Percentiles rank a stretch among this genome's conserved stretches.
phyloP scores from a whole-genome alignment of 2,329 filamentous ascomycete species.

The Ceratocystis colombiana region DNA sequence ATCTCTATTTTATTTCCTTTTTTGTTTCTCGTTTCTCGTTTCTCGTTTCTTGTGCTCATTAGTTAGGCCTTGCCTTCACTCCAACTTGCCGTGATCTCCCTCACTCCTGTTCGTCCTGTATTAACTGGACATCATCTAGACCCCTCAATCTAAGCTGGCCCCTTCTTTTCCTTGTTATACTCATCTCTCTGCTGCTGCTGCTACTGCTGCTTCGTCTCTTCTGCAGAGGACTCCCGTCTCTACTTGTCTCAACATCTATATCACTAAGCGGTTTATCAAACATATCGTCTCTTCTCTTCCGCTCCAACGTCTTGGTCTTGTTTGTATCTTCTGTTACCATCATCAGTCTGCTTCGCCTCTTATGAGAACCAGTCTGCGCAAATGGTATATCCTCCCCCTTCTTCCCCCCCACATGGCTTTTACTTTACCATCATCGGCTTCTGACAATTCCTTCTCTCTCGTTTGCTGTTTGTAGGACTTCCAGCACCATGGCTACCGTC shows the following conservation, averaged over 20 bases:
- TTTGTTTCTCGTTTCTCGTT: background rate
- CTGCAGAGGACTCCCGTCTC: no score
- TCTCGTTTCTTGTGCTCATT: no score
- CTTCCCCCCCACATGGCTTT: background rate
- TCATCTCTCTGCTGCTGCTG: no score
- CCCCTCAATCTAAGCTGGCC: no score
- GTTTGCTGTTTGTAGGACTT: slow-evolving; percentile 17
- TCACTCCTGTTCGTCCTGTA: background rate
- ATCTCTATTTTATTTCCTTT: background rate
- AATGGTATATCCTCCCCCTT: slow-evolving; percentile 11
- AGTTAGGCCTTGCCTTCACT: no score
- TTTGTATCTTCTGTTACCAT: background rate
- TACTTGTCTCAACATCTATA: no score
- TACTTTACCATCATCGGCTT: background rate
- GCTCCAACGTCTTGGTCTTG: background rate
- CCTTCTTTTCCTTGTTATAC: no score
- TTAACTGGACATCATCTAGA: background rate
- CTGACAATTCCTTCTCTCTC: no score
- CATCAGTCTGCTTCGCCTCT: slow-evolving; percentile 13
- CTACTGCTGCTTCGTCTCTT: no score
- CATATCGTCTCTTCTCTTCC: background rate
- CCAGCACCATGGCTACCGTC: slow-evolving; percentile 20
- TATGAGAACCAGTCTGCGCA: slow-evolving; percentile 17
- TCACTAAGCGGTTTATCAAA: no score
- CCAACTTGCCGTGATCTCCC: background rate